Evolutionary conservation across 2,329 filamentous ascomycete genomes (phyloP).

Genomic region (Aspergillus fijiensis): DNA sequence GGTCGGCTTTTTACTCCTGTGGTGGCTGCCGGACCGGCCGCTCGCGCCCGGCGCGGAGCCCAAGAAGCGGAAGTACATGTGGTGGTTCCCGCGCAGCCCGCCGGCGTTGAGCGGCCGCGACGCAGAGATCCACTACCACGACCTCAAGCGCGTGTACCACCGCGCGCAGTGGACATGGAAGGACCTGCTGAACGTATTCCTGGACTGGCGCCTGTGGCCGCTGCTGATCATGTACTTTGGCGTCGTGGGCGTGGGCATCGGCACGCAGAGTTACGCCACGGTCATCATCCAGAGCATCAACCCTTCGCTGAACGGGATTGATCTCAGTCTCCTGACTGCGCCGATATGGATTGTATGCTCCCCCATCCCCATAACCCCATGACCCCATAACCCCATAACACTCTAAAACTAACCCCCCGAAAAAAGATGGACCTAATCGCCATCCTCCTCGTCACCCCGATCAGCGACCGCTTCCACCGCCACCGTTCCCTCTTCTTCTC

Average conservation of each 20-base stretch:
- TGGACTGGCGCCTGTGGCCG: conserved; percentile 88
- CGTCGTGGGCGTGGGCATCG: conserved; percentile 88
- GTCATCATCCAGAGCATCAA: conserved; percentile 82
- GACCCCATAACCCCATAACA: not conserved
- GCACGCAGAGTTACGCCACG: conserved; percentile 82
- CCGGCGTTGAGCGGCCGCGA: conserved; percentile 76
- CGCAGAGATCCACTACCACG: conserved; percentile 77
- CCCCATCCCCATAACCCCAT: no score
- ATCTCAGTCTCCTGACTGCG: conserved; percentile 79
- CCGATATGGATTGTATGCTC: conserved; percentile 78
- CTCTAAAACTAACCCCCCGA: not conserved
- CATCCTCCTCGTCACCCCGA: conserved; percentile 78
- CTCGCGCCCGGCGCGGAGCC: conserved; percentile 57
- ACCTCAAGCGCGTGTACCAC: conserved; percentile 78
- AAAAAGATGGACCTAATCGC: conserved; percentile 78
- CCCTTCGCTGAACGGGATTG: conserved; percentile 67
- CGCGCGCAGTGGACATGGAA: conserved; percentile 68
- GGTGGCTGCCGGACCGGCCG: conserved; percentile 88
- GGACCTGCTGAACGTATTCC: conserved; percentile 68
- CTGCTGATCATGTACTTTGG: conserved; percentile 90
- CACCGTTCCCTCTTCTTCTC: conserved; percentile 80
- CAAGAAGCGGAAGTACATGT: conserved; percentile 40
- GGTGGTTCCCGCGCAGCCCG: conserved; percentile 66
- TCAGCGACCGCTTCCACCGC: conserved; percentile 83
- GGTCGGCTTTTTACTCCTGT: conserved; percentile 71